Percentiles rank a stretch among this genome's conserved stretches.
These are phyloP conservation scores for Fomitopsis betulina DNA, from an alignment of 1,284 basidiomycete genomes.

Conservation along the genomic window DNA sequence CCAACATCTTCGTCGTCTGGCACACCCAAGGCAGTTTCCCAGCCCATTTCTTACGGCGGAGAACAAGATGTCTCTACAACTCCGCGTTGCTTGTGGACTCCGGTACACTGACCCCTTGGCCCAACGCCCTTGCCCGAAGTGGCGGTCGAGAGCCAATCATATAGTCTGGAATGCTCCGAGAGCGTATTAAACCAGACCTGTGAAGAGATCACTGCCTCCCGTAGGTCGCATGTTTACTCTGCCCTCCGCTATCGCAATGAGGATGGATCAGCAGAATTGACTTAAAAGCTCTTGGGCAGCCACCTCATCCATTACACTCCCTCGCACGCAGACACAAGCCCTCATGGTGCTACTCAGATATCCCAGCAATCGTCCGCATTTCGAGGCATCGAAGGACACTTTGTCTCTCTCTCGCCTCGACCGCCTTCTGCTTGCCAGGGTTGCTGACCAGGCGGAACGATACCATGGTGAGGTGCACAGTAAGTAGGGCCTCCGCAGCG, in stretches of 20 bases:
- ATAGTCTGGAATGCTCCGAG: neutral
- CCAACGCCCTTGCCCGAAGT: conserved; percentile 1
- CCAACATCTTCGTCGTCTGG: too few species aligned
- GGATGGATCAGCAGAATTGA: neutral
- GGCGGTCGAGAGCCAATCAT: neutral
- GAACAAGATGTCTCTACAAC: neutral
- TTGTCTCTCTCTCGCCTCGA: conserved; percentile 29
- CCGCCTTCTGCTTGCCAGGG: conserved; percentile 52
- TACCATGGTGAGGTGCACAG: conserved; percentile 45
- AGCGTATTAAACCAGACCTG: neutral
- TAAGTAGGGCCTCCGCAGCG: neutral
- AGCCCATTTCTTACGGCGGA: too few species aligned
- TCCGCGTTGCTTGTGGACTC: neutral
- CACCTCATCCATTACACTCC: neutral
- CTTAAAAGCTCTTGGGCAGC: neutral
- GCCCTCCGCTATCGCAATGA: conserved; percentile 2
- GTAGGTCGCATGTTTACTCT: conserved; percentile 8
- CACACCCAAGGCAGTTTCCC: too few species aligned
- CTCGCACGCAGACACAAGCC: neutral
- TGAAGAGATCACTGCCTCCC: neutral
- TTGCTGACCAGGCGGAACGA: conserved; percentile 64
- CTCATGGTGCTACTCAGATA: neutral
- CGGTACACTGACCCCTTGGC: neutral
- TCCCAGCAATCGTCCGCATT: neutral
- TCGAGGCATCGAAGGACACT: conserved; percentile 11